Evolutionary conservation across 257 asterid species (phyloP), one percentile per base, ranked within the genome.

Genomic region (Solanum megistacrolobum): DNA sequence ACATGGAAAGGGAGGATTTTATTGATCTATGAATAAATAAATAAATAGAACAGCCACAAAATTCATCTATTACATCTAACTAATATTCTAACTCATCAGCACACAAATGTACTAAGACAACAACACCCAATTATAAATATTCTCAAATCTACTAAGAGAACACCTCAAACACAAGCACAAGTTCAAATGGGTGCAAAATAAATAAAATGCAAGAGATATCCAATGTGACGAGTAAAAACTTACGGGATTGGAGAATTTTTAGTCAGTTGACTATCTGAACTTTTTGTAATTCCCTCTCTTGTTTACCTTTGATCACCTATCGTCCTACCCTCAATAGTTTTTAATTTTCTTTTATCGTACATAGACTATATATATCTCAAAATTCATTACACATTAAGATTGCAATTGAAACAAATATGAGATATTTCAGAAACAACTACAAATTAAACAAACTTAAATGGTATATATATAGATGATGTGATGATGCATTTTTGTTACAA

Each of bases 211-310:
- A 48, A 48, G 1, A 48, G 55, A 46, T 13, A 46, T 46, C 58
- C 58, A 52, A 52, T 16, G 60, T 16, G 23, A 52, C 23, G 10
- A 52, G 62, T 52, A 52, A 18, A 52, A 52, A 6, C 1, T 52
- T 52, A 52, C 4, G 0, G 1, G 4, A 52, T 52, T 52, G 9
- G 23, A 52, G 62, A 52, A 52, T 52, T 52, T 52, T 52, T 1
- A 2, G 23, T 52, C 0, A 18, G 4, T 52, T 18, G n/a, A 52
- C 4, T 52, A 55, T 0, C 10, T 2, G n/a, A 55, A 55, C 0
- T 55, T 55, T 55, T 12, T 55, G 2, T 18, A 55, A 55, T 2
- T 1, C 23, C n/a, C n/a, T 55, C 10, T 55, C n/a, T 6, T 55
- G 2, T 55, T 55, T 55, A 55, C n/a, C 4, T 6, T 55, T 55